These are phyloP conservation scores for Apiospora aurea DNA, from an alignment of 2,329 filamentous ascomycete genomes.

Conservation along the genomic window DNA sequence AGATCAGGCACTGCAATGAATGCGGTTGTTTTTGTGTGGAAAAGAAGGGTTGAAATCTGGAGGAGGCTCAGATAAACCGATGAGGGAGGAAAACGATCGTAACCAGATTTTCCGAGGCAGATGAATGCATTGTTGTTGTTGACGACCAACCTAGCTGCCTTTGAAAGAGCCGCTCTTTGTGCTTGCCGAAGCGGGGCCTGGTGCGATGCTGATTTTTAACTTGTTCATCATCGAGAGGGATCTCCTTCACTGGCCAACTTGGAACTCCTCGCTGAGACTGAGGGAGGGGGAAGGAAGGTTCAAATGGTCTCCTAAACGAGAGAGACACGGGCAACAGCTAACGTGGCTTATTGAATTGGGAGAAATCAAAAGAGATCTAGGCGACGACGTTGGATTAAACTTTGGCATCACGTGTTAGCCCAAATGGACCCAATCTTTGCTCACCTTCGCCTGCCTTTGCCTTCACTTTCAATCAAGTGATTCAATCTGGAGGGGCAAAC, in stretches of 20 bases:
- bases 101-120: slow-evolving; percentile 13
- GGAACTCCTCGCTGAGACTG: not conserved
- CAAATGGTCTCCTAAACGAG: slow-evolving; percentile 6
- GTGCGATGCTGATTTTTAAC: slow-evolving; percentile 18
- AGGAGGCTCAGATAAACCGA: not conserved
- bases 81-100: slow-evolving; percentile 7
- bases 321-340: slow-evolving; percentile 8
- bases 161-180: slow-evolving; percentile 20
- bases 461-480: not conserved
- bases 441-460: not conserved
- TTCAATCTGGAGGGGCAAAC: not conserved
- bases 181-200: slow-evolving; percentile 18
- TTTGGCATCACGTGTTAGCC: slow-evolving; percentile 5
- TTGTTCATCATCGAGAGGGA: slow-evolving; percentile 18
- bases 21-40: not conserved
- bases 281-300: not conserved
- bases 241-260: slow-evolving; percentile 7
- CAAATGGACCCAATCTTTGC: not conserved
- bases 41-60: not conserved
- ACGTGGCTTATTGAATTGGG: slow-evolving; percentile 19
- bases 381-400: slow-evolving; percentile 19
- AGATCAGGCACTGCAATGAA: not conserved
- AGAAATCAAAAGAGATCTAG: not conserved
- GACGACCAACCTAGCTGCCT: slow-evolving; percentile 20
- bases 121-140: slow-evolving; percentile 16